These are phyloP conservation scores for Plasmodium chabaudi DNA, from an alignment of 169 alveolate species.

Conservation along the genomic window DNA sequence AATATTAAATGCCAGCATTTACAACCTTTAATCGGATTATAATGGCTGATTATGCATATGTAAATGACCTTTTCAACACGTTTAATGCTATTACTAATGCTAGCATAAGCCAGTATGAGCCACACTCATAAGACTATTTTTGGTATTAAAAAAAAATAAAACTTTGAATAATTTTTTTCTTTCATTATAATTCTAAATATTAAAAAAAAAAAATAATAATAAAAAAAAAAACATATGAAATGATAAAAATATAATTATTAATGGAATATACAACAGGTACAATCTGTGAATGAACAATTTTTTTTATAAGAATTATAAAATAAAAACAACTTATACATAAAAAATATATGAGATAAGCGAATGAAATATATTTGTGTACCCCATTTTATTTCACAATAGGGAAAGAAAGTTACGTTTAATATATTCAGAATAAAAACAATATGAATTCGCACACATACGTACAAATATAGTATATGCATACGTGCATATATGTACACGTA, in stretches of 20 bases:
- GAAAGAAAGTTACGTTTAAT: background rate
- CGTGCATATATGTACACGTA: background rate
- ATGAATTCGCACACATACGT: too few species aligned
- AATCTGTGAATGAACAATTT: background rate
- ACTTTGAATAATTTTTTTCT: constrained; percentile 2
- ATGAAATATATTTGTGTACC: background rate
- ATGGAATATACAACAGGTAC: background rate
- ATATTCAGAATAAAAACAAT: background rate
- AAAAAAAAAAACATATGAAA: constrained; percentile 17
- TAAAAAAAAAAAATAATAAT: constrained; percentile 14
- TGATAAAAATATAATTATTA: constrained; percentile 7
- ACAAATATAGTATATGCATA: background rate
- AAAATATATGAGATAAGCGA: background rate
- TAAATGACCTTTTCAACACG: too few species aligned
- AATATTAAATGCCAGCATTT: too few species aligned
- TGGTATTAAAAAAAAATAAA: constrained; percentile 4
- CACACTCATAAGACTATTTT: too few species aligned
- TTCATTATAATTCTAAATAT: background rate
- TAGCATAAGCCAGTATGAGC: too few species aligned
- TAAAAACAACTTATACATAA: constrained; percentile 15
- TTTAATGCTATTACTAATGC: too few species aligned
- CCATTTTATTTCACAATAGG: background rate
- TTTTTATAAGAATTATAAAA: constrained; percentile 15
- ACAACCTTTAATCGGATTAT: too few species aligned
- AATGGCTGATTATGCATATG: too few species aligned